phyloP scores from a whole-genome alignment of 2,329 filamentous ascomycete genomes.

The Exophiala viscosa region DNA sequence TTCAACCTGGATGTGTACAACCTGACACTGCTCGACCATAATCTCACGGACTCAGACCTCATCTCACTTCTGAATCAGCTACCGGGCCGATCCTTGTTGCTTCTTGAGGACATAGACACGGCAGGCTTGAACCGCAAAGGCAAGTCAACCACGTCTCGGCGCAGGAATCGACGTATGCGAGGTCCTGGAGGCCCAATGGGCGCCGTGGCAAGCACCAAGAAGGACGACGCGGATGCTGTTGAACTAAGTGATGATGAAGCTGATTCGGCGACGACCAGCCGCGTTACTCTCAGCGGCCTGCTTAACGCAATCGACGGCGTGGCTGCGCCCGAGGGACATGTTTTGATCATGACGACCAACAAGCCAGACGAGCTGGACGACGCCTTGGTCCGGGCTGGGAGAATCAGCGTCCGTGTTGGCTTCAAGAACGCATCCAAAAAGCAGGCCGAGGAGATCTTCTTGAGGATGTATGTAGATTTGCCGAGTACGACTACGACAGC shows the following conservation, averaged over 20 bases:
- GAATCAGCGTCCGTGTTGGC: slow-evolving; percentile 66
- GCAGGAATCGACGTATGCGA: not conserved
- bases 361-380: slow-evolving; percentile 68
- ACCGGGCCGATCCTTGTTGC: slow-evolving; percentile 62
- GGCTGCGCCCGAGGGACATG: slow-evolving; percentile 71
- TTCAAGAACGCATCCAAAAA: slow-evolving; percentile 43
- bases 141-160: slow-evolving; percentile 11
- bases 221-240: slow-evolving; percentile 1
- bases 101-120: slow-evolving; percentile 67
- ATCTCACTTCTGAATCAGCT: slow-evolving; percentile 58
- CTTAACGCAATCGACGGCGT: slow-evolving; percentile 83
- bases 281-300: slow-evolving; percentile 70
- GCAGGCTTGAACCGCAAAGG: slow-evolving; percentile 48
- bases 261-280: slow-evolving; percentile 5
- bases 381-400: slow-evolving; percentile 68
- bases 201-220: not conserved
- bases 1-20: slow-evolving; percentile 67
- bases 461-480: slow-evolving; percentile 31
- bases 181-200: not conserved
- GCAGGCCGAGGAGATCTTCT: slow-evolving; percentile 32
- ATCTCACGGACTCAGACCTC: slow-evolving; percentile 61
- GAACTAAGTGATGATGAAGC: slow-evolving; percentile 21
- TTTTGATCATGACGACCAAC: slow-evolving; percentile 82
- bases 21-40: slow-evolving; percentile 58
- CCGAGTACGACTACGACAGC: not conserved